Conservation (phyloP, 1,284 basidiomycete species). For the Trichosporon asahii region DNA sequence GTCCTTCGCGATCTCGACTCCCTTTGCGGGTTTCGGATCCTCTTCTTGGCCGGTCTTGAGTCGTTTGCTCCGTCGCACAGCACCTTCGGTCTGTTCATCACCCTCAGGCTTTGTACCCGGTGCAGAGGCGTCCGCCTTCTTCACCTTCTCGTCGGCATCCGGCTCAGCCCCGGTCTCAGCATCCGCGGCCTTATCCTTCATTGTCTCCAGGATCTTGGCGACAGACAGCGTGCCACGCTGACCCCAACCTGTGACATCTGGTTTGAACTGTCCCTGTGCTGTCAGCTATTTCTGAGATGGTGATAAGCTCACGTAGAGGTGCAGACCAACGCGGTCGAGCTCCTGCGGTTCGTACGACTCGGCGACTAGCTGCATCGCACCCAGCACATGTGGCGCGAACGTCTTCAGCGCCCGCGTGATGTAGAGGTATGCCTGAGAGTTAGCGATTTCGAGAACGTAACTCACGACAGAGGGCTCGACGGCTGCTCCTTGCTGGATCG, state of each 20-base stretch:
- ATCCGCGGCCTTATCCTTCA: constrained; percentile 22
- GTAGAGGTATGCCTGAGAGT: constrained; percentile 65
- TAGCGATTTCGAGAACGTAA: not conserved
- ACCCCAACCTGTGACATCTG: constrained; percentile 51
- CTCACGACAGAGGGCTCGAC: constrained; percentile 62
- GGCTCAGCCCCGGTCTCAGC: not conserved
- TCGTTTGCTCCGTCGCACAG: not conserved
- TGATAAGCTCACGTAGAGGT: constrained; percentile 59
- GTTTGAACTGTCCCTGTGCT: constrained; percentile 47
- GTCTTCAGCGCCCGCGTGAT: constrained; percentile 74
- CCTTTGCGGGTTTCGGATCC: not conserved
- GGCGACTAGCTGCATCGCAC: constrained; percentile 75
- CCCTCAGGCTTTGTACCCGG: not conserved
- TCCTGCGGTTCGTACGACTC: constrained; percentile 63
- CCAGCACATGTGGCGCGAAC: constrained; percentile 68
- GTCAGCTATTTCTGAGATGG: not conserved
- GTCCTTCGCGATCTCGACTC: not conserved
- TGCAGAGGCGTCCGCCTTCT: constrained; percentile 1
- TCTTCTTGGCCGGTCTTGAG: not conserved
- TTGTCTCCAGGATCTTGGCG: constrained; percentile 44
- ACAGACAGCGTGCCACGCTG: constrained; percentile 43
- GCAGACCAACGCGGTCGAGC: constrained; percentile 66
- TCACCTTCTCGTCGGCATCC: not conserved
- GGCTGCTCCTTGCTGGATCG: constrained; percentile 68
- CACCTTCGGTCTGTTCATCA: constrained; percentile 10